These are phyloP conservation scores for Coniochaeta prunicola DNA, from an alignment of 2,329 filamentous ascomycete species.

Conservation along the genomic window DNA sequence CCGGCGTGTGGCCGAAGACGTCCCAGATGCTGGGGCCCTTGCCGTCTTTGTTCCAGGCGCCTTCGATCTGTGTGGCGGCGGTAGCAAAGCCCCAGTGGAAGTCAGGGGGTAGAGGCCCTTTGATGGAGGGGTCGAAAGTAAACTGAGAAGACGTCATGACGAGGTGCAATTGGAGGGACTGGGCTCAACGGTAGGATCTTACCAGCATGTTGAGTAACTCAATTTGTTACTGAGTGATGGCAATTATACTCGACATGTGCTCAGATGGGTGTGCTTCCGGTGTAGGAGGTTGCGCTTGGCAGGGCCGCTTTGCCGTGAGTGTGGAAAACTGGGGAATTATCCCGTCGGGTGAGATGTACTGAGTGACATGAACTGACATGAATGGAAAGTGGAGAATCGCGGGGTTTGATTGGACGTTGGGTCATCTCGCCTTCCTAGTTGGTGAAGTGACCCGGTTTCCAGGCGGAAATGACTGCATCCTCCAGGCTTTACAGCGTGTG, in stretches of 20 bases:
- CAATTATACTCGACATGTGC: neutral
- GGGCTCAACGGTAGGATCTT: neutral
- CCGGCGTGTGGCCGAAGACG: slow-evolving; percentile 27
- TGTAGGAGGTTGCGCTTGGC: neutral
- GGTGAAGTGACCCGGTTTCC: neutral
- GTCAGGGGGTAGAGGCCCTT: slow-evolving; percentile 21
- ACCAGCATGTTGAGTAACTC: neutral
- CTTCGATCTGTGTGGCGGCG: slow-evolving; percentile 32
- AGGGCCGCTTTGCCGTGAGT: neutral
- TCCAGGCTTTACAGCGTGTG: too few species aligned
- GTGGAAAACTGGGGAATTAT: neutral
- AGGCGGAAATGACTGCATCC: too few species aligned
- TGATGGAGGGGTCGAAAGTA: slow-evolving; percentile 15
- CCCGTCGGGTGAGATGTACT: neutral
- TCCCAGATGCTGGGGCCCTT: slow-evolving; percentile 35
- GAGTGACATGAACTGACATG: neutral
- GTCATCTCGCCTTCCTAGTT: neutral
- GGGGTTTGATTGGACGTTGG: neutral
- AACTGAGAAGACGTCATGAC: neutral
- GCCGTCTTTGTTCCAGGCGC: slow-evolving; percentile 32
- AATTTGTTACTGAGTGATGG: neutral
- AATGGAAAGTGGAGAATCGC: neutral
- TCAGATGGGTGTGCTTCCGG: neutral
- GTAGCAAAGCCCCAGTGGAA: slow-evolving; percentile 34
- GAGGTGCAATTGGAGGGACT: neutral